Evolutionary conservation across 2,329 filamentous ascomycete genomes (phyloP).

Genomic region (Talaromyces sp.): DNA sequence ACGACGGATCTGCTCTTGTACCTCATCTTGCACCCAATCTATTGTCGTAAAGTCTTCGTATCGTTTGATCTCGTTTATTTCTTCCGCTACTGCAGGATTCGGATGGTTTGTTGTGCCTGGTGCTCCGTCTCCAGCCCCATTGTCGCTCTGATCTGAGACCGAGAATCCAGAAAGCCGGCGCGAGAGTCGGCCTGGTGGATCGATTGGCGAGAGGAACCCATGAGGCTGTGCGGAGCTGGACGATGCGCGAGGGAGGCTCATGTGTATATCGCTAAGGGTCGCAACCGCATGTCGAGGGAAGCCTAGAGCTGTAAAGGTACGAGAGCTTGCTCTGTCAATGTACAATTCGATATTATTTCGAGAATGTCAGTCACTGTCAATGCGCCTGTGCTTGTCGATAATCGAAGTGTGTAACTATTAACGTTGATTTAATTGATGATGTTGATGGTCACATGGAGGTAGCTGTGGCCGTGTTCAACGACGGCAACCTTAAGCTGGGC

Average conservation of each 20-base stretch:
- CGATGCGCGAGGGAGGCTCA: conserved; percentile 39
- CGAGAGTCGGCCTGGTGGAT: conserved; percentile 32
- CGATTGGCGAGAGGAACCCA: conserved; percentile 30
- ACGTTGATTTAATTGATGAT: background rate
- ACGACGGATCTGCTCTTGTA: conserved; percentile 79
- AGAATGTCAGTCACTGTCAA: too few relatives aligned
- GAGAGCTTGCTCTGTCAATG: too few relatives aligned
- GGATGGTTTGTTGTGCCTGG: conserved; percentile 52
- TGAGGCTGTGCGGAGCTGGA: conserved; percentile 29
- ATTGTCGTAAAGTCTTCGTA: conserved; percentile 97
- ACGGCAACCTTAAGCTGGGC: background rate
- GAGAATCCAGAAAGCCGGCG: conserved; percentile 53
- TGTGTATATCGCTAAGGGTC: conserved; percentile 22
- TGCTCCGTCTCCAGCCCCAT: conserved; percentile 43
- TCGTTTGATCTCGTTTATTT: conserved; percentile 95
- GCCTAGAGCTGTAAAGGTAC: background rate
- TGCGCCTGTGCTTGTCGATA: background rate
- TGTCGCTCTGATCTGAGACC: conserved; percentile 49
- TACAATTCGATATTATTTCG: too few relatives aligned
- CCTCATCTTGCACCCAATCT: conserved; percentile 98
- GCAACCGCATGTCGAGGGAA: conserved; percentile 1
- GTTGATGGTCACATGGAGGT: background rate
- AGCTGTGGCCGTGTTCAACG: background rate
- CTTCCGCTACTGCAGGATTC: conserved; percentile 77
- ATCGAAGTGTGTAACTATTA: too few relatives aligned